Evolutionary conservation across 2,329 filamentous ascomycete genomes (phyloP).

Genomic region (Hymenoscyphus linearis): DNA sequence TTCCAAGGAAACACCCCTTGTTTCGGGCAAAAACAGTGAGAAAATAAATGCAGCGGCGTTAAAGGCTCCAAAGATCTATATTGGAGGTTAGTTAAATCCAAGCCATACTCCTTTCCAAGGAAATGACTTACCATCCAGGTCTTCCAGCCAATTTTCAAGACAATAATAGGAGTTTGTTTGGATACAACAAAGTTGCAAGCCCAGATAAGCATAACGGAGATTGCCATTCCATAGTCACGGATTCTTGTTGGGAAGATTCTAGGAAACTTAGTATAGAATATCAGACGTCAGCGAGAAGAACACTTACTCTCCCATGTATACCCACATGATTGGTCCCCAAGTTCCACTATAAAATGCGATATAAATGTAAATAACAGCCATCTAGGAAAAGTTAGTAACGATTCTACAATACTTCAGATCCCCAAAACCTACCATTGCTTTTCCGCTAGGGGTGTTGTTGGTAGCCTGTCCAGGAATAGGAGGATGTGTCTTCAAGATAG

Average conservation of each 20-base stretch:
- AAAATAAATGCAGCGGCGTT: slow-evolving; percentile 31
- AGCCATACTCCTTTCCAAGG: neutral
- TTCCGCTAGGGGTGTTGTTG: slow-evolving; percentile 40
- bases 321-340: slow-evolving; percentile 47
- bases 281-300: slow-evolving; percentile 45
- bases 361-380: slow-evolving; percentile 19
- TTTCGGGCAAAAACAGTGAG: slow-evolving; percentile 34
- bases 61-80: slow-evolving; percentile 14
- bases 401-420: neutral
- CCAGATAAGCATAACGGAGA: slow-evolving; percentile 46
- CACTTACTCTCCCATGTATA: slow-evolving; percentile 40
- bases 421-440: slow-evolving; percentile 43
- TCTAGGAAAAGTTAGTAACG: slow-evolving; percentile 8
- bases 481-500: slow-evolving; percentile 41
- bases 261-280: slow-evolving; percentile 37
- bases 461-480: slow-evolving; percentile 5
- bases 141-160: slow-evolving; percentile 39
- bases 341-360: slow-evolving; percentile 40
- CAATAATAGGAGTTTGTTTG: slow-evolving; percentile 44
- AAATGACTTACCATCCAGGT: slow-evolving; percentile 14
- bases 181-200: slow-evolving; percentile 48
- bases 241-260: slow-evolving; percentile 21
- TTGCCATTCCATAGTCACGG: slow-evolving; percentile 43
- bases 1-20: slow-evolving; percentile 16
- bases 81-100: neutral